Evolutionary conservation across 176 grass and related monocot species (phyloP), one percentile per base, ranked within the genome.

Genomic region (Rhynchospora breviuscula): DNA sequence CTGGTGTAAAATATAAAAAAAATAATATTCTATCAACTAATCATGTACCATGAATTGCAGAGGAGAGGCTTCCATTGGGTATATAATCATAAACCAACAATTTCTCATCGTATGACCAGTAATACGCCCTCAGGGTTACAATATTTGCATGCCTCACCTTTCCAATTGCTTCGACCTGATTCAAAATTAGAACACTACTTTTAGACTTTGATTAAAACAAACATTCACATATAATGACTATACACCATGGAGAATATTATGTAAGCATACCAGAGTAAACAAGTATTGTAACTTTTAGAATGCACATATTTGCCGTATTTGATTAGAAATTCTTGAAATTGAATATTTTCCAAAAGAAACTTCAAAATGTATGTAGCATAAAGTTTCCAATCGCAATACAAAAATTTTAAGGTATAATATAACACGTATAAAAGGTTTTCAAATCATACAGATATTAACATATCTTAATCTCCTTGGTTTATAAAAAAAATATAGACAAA

Each of bases 101-200:
- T 83, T 99, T 99, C 89, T 99, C 96, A 60, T 99, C 93, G 17
- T 86, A 87, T 66, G 96, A 99, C 96, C 96, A 99, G 71, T 95
- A 99, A 84, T 99, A 99, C 45, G 96, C 96, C 85, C 93, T 91
- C 63, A 99, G 83, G 59, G 91, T 77, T 72, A 95, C 89, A 78
- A 99, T 89, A 68, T 95, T 95, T n/a, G 96, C 84, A 90, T 99
- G 96, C 25, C 80, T 86, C 44, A 99, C 96, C 83, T 93, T 99
- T 43, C 91, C 91, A 31, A 99, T 95, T 1, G 96, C 91, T 86
- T 95, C 96, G 17, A 93, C 88, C 91, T 82, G 63, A 49, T 81
- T 63, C 59, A 81, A 29, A 81, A 63, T 44, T 65, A 12, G 11
- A 75, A 25, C 65, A 44, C 35, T 11, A 44, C 35, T 11, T 49